A percentile compares a stretch with the other conserved stretches of the same genome.
These are phyloP conservation scores for Aquilaria agallochum DNA, from an alignment of 441 rosid species.

Conservation along the genomic window DNA sequence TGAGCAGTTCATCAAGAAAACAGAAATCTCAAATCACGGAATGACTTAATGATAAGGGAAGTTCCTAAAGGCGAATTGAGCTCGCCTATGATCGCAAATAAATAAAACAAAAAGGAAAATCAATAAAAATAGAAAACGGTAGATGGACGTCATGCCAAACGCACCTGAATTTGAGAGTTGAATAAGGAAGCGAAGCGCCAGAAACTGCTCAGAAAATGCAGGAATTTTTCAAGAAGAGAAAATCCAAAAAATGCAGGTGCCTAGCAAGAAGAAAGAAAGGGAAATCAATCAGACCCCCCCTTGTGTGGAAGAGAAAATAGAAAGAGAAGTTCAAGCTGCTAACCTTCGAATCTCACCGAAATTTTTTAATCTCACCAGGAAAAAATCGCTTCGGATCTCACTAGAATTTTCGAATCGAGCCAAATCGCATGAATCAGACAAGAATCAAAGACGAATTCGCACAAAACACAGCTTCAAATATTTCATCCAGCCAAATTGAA, in stretches of 20 bases:
- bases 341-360: too few species aligned
- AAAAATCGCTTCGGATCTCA: too few species aligned
- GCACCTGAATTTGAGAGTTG: background rate
- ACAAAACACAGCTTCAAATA: too few species aligned
- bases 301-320: background rate
- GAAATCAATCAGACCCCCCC: conserved; percentile 5
- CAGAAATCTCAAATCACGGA: background rate
- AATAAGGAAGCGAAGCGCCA: conserved; percentile 8
- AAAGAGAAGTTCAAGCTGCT: too few species aligned
- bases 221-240: background rate
- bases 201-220: conserved; percentile 14
- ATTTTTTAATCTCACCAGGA: too few species aligned
- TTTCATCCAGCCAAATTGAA: too few species aligned
- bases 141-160: background rate
- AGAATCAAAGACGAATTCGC: too few species aligned
- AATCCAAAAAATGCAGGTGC: background rate
- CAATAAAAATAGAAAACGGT: conserved; percentile 3
- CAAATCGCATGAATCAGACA: too few species aligned
- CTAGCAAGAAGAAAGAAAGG: background rate
- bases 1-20: background rate
- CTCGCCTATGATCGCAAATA: conserved; percentile 3
- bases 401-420: too few species aligned
- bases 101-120: background rate
- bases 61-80: background rate
- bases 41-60: background rate